Percentiles rank a stretch among this genome's conserved stretches.
Evolutionary conservation across 257 asterid species (phyloP).

Genomic region (Plantago ovata): DNA sequence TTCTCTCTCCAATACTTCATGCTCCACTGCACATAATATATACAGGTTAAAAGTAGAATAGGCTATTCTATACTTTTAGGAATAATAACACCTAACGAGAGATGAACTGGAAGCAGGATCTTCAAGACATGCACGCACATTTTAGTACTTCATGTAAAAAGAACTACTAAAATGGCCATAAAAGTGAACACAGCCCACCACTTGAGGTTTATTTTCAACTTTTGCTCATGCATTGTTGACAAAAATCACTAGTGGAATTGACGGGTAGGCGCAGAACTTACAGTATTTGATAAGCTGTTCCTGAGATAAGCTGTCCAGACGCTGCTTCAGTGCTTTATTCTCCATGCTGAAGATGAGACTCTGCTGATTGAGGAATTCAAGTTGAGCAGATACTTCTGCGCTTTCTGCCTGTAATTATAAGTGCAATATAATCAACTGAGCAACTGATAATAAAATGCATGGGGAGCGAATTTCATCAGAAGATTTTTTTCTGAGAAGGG

Average conservation of each 20-base stretch:
- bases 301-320: constrained; percentile 76
- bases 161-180: too few relatives aligned
- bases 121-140: too few relatives aligned
- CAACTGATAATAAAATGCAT: constrained; percentile 14
- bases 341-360: constrained; percentile 87
- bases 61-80: neutral
- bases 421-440: constrained; percentile 19
- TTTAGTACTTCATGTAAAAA: neutral
- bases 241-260: constrained; percentile 10
- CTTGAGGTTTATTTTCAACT: neutral
- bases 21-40: constrained; percentile 71
- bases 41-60: neutral
- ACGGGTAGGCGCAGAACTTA: constrained; percentile 36
- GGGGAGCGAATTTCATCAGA: constrained; percentile 6
- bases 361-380: constrained; percentile 85
- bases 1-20: constrained; percentile 89
- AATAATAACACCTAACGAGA: neutral
- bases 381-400: constrained; percentile 84
- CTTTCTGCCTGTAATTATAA: constrained; percentile 67
- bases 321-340: constrained; percentile 87
- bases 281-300: constrained; percentile 84
- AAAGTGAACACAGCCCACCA: too few relatives aligned
- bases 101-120: too few relatives aligned
- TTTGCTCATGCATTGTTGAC: neutral
- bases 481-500: constrained; percentile 16